A percentile compares a stretch with the other conserved stretches of the same genome.
Conservation (phyloP, 1,284 basidiomycete species). For the Pseudozyma thailandica region DNA sequence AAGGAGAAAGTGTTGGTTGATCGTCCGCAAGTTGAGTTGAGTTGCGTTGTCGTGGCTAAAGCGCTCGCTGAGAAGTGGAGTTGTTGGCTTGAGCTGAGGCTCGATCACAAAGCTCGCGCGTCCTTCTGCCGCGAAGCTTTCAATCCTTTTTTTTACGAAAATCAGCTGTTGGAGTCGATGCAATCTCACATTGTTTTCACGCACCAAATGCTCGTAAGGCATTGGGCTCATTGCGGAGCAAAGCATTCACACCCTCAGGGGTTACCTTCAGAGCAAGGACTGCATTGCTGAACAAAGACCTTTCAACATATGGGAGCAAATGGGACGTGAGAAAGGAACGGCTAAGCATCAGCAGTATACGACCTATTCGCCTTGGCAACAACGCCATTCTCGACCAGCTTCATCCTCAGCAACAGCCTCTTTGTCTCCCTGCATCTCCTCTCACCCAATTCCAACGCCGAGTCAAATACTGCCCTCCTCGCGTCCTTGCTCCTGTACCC, state of each 20-base stretch:
- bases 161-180: background rate
- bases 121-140: slow-evolving; percentile 9
- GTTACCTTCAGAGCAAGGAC: too few relatives aligned
- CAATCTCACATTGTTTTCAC: slow-evolving; percentile 4
- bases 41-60: slow-evolving; percentile 4
- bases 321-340: background rate
- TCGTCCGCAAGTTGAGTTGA: background rate
- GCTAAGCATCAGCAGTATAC: slow-evolving; percentile 24
- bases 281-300: background rate
- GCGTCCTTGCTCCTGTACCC: slow-evolving; percentile 79
- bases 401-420: slow-evolving; percentile 80
- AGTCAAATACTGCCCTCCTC: slow-evolving; percentile 77
- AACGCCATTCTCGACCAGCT: slow-evolving; percentile 72
- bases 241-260: too few relatives aligned
- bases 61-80: background rate
- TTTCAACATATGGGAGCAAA: background rate
- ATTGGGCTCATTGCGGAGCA: too few relatives aligned
- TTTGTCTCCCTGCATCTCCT: slow-evolving; percentile 78
- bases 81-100: background rate
- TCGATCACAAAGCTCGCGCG: slow-evolving; percentile 47
- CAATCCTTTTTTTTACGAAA: background rate
- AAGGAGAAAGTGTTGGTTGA: slow-evolving; percentile 2
- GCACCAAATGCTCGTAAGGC: background rate
- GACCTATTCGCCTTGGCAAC: slow-evolving; percentile 23
- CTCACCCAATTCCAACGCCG: slow-evolving; percentile 77